Percentiles rank a stretch among this genome's conserved stretches.
These are phyloP conservation scores for Penicillium egyptiacum DNA, from an alignment of 495 filamentous ascomycete genomes.

Conservation along the genomic window DNA sequence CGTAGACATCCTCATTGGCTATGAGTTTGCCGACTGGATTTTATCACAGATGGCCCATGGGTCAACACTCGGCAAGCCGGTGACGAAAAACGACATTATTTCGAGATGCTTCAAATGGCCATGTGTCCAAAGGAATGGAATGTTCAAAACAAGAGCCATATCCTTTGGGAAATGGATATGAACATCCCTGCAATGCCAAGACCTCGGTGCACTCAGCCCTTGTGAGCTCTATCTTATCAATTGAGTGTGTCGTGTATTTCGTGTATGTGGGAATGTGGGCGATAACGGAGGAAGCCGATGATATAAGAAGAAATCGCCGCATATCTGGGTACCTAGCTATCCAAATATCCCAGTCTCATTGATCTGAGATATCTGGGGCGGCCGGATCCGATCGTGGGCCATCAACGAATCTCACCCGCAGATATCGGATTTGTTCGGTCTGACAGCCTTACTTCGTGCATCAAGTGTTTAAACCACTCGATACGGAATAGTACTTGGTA, in stretches of 20 bases:
- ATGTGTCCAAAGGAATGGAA: background rate
- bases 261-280: background rate
- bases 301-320: background rate
- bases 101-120: too few relatives aligned
- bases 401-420: background rate
- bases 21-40: slow-evolving; percentile 17
- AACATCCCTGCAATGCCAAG: slow-evolving; percentile 8
- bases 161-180: background rate
- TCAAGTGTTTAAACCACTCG: background rate
- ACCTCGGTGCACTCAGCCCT: slow-evolving; percentile 10
- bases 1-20: slow-evolving; percentile 11
- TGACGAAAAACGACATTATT: slow-evolving; percentile 12
- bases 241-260: background rate
- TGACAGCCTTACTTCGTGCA: background rate
- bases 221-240: slow-evolving; percentile 21
- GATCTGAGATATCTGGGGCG: slow-evolving; percentile 1
- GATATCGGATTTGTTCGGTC: slow-evolving; percentile 2
- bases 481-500: background rate
- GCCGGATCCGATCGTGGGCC: slow-evolving; percentile 4
- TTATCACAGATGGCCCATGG: slow-evolving; percentile 4
- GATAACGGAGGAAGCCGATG: slow-evolving; percentile 20
- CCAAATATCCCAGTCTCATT: background rate
- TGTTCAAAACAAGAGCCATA: background rate
- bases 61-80: slow-evolving; percentile 19
- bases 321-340: too few relatives aligned